Evolutionary conservation across 306 rosid species (phyloP).

Genomic region (peach (Prunus persica)): DNA sequence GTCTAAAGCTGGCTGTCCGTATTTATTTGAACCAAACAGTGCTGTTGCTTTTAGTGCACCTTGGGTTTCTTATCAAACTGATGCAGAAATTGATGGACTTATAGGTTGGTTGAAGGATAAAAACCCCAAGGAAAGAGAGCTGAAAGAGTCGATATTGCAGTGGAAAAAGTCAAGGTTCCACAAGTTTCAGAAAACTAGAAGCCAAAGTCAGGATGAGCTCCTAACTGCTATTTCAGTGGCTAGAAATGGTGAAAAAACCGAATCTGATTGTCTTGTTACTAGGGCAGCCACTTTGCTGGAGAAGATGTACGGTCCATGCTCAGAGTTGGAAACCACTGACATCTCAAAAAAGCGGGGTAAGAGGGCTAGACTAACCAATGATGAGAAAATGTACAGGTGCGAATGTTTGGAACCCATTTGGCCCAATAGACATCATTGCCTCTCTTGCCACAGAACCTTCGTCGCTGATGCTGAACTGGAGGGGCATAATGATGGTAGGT

Average conservation of each 20-base stretch:
- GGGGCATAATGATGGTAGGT: constrained; percentile 70
- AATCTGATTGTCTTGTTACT: constrained; percentile 49
- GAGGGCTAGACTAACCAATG: constrained; percentile 44
- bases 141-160: constrained; percentile 69
- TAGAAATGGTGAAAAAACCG: constrained; percentile 37
- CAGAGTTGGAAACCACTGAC: constrained; percentile 51
- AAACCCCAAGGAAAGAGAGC: constrained; percentile 72
- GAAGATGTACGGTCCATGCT: constrained; percentile 66
- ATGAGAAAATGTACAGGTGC: constrained; percentile 73
- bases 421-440: constrained; percentile 80
- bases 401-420: constrained; percentile 85
- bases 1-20: constrained; percentile 39
- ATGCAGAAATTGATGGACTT: constrained; percentile 65
- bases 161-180: constrained; percentile 67
- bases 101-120: constrained; percentile 60
- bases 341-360: constrained; percentile 48
- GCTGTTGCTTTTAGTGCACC: constrained; percentile 39
- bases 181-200: constrained; percentile 35
- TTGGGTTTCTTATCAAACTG: constrained; percentile 73
- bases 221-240: constrained; percentile 29
- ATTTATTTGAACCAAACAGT: constrained; percentile 30
- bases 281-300: constrained; percentile 72
- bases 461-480: constrained; percentile 63
- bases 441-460: constrained; percentile 77
- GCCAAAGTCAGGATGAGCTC: constrained; percentile 43